phyloP scores from a whole-genome alignment of 768 basidiomycete genomes.

The Wakefieldia striispora region DNA sequence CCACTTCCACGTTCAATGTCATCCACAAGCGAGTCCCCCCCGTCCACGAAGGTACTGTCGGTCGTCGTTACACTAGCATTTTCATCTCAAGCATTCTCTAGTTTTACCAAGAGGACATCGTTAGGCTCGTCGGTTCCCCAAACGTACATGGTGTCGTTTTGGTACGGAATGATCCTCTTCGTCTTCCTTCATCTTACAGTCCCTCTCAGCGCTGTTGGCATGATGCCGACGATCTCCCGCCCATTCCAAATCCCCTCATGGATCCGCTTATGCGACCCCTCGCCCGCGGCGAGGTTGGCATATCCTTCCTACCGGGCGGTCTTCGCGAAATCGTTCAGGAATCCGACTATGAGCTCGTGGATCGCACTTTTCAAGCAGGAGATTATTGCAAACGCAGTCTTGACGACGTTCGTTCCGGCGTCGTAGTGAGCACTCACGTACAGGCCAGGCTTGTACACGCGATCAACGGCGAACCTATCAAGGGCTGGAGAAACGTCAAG shows the following conservation, averaged over 20 bases:
- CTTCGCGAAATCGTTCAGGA: conserved; percentile 70
- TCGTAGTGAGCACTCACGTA: conserved; percentile 63
- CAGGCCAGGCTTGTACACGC: conserved; percentile 73
- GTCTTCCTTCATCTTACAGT: conserved; percentile 4
- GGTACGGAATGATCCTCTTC: conserved; percentile 38
- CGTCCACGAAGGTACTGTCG: conserved; percentile 34
- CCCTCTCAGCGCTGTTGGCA: conserved; percentile 80
- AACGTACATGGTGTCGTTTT: conserved; percentile 59
- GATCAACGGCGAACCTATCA: conserved; percentile 56
- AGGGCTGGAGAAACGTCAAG: conserved; percentile 59
- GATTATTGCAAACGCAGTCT: conserved; percentile 80
- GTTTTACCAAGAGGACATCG: conserved; percentile 72
- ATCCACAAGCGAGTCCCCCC: conserved; percentile 17
- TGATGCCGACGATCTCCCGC: conserved; percentile 71
- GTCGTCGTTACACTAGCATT: not conserved
- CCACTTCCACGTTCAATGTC: conserved; percentile 24
- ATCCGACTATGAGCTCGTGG: conserved; percentile 64
- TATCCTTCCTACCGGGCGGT: conserved; percentile 60
- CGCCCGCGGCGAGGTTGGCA: conserved; percentile 76
- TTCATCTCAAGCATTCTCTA: conserved; percentile 20
- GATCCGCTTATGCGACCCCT: conserved; percentile 80
- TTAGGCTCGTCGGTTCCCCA: conserved; percentile 44
- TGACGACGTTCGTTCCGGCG: conserved; percentile 72
- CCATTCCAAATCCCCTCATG: conserved; percentile 37
- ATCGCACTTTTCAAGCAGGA: conserved; percentile 74